Conservation (phyloP, 2,329 filamentous ascomycete species). For the Ceratocystis colombiana region DNA sequence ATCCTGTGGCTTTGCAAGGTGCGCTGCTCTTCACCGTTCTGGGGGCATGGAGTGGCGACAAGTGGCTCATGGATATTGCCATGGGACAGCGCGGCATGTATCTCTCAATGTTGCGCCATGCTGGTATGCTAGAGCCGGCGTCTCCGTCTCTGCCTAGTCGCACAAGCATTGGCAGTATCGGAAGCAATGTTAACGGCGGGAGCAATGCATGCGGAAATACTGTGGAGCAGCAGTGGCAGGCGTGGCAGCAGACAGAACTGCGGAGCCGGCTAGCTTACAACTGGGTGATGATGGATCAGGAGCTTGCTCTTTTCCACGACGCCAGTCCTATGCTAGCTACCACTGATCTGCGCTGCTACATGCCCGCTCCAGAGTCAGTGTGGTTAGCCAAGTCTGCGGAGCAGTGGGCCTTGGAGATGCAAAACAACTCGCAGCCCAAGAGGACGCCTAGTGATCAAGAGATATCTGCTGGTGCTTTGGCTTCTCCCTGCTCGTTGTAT, state of each 20-base stretch:
- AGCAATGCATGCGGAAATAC: constrained; percentile 28
- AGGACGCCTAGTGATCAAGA: constrained; percentile 30
- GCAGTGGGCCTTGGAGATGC: constrained; percentile 51
- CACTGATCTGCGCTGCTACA: constrained; percentile 53
- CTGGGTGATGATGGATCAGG: constrained; percentile 65
- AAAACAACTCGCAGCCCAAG: constrained; percentile 43
- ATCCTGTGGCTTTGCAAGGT: constrained; percentile 54
- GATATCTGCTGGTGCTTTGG: constrained; percentile 17
- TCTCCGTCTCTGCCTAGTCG: constrained; percentile 26
- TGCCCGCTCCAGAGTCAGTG: constrained; percentile 51
- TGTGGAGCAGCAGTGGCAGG: constrained; percentile 47
- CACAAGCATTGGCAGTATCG: constrained; percentile 50
- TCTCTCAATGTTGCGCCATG: constrained; percentile 60
- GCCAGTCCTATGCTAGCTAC: constrained; percentile 52
- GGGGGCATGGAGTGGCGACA: constrained; percentile 64
- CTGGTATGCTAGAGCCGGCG: constrained; percentile 51
- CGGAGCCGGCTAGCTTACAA: constrained; percentile 61
- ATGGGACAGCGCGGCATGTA: constrained; percentile 68
- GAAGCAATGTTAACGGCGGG: constrained; percentile 39
- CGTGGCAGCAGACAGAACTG: constrained; percentile 56
- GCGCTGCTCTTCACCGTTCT: constrained; percentile 58
- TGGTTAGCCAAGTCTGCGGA: constrained; percentile 51
- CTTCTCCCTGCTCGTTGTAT: constrained; percentile 46
- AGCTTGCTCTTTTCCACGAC: constrained; percentile 57
- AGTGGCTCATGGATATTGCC: constrained; percentile 68